Conservation (phyloP, 257 asterid species). For the Fraxinus anomala region DNA sequence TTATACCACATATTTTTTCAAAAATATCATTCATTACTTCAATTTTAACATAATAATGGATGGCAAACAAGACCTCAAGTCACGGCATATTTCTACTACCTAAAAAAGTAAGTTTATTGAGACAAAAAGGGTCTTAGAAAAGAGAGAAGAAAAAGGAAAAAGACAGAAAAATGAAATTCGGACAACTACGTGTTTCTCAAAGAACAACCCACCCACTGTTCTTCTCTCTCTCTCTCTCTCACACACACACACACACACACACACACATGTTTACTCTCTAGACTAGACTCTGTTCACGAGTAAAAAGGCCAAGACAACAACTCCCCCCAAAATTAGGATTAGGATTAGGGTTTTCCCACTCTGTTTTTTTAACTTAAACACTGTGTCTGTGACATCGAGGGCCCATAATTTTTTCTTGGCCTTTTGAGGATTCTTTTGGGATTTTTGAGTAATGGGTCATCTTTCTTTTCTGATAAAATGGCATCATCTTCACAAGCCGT, state of each 20-base stretch:
- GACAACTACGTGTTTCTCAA: background rate
- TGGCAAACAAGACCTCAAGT: too few species aligned
- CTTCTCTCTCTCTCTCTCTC: constrained; percentile 7
- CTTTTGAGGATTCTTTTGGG: constrained; percentile 40
- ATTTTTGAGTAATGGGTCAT: constrained; percentile 45
- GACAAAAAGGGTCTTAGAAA: background rate
- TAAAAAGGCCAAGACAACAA: constrained; percentile 18
- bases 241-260: background rate
- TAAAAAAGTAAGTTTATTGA: background rate
- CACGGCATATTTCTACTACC: too few species aligned
- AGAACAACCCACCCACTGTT: constrained; percentile 17
- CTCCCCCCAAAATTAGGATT: constrained; percentile 32
- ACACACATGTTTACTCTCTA: constrained; percentile 23
- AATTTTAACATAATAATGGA: too few species aligned
- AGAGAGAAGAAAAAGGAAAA: too few species aligned
- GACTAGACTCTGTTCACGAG: constrained; percentile 28
- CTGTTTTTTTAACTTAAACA: background rate
- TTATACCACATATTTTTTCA: too few species aligned
- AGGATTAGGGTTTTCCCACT: constrained; percentile 30
- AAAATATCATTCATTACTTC: too few species aligned
- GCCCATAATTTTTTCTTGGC: constrained; percentile 10
- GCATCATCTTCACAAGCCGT: constrained; percentile 32
- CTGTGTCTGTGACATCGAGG: background rate
- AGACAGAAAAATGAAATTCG: background rate
- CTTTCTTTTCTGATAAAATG: constrained; percentile 43